A percentile compares a stretch with the other conserved stretches of the same genome.
Evolutionary conservation across 2,329 filamentous ascomycete species (phyloP).

Genomic region (Alternaria hordeiaustralica): DNA sequence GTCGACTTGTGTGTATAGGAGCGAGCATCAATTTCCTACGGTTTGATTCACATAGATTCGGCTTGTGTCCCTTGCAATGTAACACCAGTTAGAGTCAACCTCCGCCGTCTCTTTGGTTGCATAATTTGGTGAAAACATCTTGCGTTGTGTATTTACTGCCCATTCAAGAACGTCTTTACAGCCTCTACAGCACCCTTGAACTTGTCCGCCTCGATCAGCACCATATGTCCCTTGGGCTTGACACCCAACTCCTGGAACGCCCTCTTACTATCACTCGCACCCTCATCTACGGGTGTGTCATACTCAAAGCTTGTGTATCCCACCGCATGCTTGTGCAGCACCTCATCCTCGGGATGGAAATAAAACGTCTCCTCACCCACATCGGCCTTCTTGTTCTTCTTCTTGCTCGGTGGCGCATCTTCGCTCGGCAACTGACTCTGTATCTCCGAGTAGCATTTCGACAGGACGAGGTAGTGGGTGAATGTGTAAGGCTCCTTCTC

Average conservation of each 20-base stretch:
- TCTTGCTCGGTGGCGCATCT: slow-evolving; percentile 50
- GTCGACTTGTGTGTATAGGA: slow-evolving; percentile 42
- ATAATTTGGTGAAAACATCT: neutral
- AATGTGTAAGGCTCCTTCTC: slow-evolving; percentile 93
- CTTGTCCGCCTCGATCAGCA: slow-evolving; percentile 81
- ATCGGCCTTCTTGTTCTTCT: slow-evolving; percentile 49
- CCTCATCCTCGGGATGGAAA: slow-evolving; percentile 96
- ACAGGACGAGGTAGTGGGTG: slow-evolving; percentile 88
- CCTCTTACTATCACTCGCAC: slow-evolving; percentile 86
- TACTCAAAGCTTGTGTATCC: slow-evolving; percentile 77
- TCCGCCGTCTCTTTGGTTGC: neutral
- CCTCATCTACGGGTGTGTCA: slow-evolving; percentile 77
- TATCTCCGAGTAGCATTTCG: slow-evolving; percentile 91
- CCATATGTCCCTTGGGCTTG: slow-evolving; percentile 81
- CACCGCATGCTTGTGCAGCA: slow-evolving; percentile 76
- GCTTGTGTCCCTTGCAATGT: slow-evolving; percentile 46
- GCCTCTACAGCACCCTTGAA: slow-evolving; percentile 79
- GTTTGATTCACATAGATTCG: slow-evolving; percentile 40
- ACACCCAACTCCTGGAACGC: slow-evolving; percentile 95
- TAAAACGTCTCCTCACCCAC: slow-evolving; percentile 69
- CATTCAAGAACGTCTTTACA: slow-evolving; percentile 73
- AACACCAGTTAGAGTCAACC: slow-evolving; percentile 44
- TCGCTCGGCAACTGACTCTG: slow-evolving; percentile 73
- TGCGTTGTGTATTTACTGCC: slow-evolving; percentile 19
- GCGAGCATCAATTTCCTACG: slow-evolving; percentile 43